Base-by-base conservation (phyloP, 805 yeast genomes). In the Sugiyamaella marilandica region DNA sequence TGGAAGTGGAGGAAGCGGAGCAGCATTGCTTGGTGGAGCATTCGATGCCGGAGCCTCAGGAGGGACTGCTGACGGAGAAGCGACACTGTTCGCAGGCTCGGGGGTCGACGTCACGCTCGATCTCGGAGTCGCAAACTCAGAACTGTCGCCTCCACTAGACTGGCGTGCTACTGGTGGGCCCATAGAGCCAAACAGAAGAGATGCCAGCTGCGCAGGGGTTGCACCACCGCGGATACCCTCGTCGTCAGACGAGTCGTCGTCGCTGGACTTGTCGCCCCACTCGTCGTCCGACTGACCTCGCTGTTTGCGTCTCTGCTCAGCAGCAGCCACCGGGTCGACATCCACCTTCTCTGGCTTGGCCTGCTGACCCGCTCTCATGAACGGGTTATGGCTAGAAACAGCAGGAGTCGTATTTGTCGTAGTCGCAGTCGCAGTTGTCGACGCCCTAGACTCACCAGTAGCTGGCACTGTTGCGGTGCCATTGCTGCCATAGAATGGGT, bases 101-200 rank as follows among this genome's bases (percentile, higher is more conserved):
- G 51, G 33, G 1, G 47, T 45, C 37, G 34, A 18, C 63, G 58
- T n/a, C 68, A 60, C 26, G 64, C 61, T 21, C 58, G 51, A 59
- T 63, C 50, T 26, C 4, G 53, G 49, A 18, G 49, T 45, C 5
- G n/a, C 41, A 14, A 45, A 50, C 32, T 44, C 49, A 5, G 53
- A 45, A 34, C 39, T 45, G 37, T 39, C 43, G 24, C 24, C 43
- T 14, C 43, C 43, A 39, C 43, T 39, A 24, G 43, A 14, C 24
- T 14, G 24, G 5, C 43, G 2, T 13, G 37, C 37, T 14, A 39
- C 43, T 10, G 43, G 21, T n/a, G 65, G 60, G 19, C 59, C 74
- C 76, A 73, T 73, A 5, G 73, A 66, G 9, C 76, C 72, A 53
- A 73, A 74, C 53, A 73, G 59, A 54, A 72, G 55, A 19, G 75